These are phyloP conservation scores for Boletus subluridellus DNA, from an alignment of 1,284 basidiomycete species.

Conservation along the genomic window DNA sequence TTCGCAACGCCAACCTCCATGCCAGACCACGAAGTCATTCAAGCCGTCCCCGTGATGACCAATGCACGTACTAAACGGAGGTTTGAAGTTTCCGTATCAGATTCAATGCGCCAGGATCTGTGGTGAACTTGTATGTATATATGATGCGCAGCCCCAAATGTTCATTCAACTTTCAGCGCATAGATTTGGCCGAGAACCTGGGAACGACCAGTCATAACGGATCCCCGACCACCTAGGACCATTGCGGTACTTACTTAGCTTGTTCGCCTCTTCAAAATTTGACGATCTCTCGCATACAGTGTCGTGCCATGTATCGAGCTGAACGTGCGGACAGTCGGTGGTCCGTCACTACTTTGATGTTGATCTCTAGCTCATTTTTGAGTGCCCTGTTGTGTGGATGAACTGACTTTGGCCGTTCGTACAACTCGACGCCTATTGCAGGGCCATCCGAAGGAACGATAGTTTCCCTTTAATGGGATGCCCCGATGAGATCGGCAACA, in stretches of 20 bases:
- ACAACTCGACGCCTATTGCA: neutral
- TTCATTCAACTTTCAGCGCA: neutral
- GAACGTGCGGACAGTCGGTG: neutral
- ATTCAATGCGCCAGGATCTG: neutral
- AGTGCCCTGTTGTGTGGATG: neutral
- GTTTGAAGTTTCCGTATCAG: neutral
- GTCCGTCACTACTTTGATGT: neutral
- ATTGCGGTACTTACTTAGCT: neutral
- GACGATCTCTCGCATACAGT: too few relatives aligned
- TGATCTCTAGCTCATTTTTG: too few relatives aligned
- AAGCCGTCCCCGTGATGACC: neutral
- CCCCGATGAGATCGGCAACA: neutral
- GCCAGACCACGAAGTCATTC: neutral
- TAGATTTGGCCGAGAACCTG: neutral
- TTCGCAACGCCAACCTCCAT: neutral
- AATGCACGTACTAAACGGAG: too few relatives aligned
- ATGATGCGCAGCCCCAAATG: neutral
- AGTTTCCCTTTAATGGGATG: neutral
- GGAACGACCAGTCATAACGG: neutral
- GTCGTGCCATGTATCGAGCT: neutral
- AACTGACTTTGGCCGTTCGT: neutral
- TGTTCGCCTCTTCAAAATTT: neutral
- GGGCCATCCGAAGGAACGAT: neutral
- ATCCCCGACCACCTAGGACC: neutral
- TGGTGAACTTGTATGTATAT: neutral